phyloP scores from a whole-genome alignment of 2,329 filamentous ascomycete species.

The Fusarium mundagurra region DNA sequence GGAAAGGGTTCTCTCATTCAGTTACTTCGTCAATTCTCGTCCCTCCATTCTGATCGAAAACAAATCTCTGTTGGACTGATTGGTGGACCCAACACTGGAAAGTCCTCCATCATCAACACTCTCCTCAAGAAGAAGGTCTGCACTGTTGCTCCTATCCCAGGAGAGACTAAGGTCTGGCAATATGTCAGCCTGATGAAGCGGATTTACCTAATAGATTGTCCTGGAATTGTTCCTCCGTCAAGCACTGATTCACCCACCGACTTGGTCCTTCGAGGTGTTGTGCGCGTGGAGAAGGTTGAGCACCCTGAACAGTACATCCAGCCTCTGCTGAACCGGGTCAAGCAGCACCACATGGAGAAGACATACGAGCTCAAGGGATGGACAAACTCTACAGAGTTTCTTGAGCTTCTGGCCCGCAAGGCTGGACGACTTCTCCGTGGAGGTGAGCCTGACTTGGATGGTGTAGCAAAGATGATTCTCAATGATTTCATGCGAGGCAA shows the following conservation, averaged over 20 bases:
- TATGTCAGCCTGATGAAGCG: slow-evolving; percentile 96
- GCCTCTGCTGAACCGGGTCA: slow-evolving; percentile 81
- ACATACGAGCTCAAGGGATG: slow-evolving; percentile 91
- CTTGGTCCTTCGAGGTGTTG: slow-evolving; percentile 88
- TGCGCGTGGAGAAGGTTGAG: slow-evolving; percentile 94
- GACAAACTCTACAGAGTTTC: slow-evolving; percentile 79
- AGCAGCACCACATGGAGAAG: slow-evolving; percentile 87
- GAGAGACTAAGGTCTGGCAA: slow-evolving; percentile 98
- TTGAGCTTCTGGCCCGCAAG: slow-evolving; percentile 88
- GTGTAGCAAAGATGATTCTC: slow-evolving; percentile 94
- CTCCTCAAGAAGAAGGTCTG: slow-evolving; percentile 94
- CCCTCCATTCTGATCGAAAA: slow-evolving; percentile 88
- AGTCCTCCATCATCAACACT: slow-evolving; percentile 97
- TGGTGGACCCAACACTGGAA: slow-evolving; percentile 85
- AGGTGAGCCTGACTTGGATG: slow-evolving; percentile 94
- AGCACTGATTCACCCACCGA: slow-evolving; percentile 85
- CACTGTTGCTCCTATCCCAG: slow-evolving; percentile 92
- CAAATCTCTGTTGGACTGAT: slow-evolving; percentile 94
- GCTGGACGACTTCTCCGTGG: slow-evolving; percentile 86
- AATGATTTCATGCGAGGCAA: slow-evolving; percentile 97
- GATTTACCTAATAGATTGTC: slow-evolving; percentile 92
- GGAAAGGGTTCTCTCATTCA: slow-evolving; percentile 95
- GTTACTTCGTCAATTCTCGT: slow-evolving; percentile 90
- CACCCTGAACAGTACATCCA: slow-evolving; percentile 96
- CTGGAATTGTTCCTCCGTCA: slow-evolving; percentile 93